phyloP scores from a whole-genome alignment of 805 yeast species.

The Candida verbasci region DNA sequence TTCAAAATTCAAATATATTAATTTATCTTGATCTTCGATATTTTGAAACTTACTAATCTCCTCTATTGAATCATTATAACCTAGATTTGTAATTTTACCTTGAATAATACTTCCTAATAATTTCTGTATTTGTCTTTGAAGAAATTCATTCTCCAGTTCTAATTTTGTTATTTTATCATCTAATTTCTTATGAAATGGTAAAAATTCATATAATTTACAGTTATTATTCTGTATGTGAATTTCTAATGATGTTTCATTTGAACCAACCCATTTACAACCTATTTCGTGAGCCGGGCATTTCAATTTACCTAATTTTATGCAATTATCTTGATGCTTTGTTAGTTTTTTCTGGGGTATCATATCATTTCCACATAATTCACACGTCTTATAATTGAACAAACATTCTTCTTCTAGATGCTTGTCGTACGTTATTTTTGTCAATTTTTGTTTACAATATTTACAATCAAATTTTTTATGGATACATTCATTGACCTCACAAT shows the following conservation, averaged over 20 bases:
- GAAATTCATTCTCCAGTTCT: slow-evolving; percentile 30
- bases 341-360: slow-evolving; percentile 35
- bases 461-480: slow-evolving; percentile 38
- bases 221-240: slow-evolving; percentile 26
- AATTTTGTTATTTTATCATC: slow-evolving; percentile 22
- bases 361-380: slow-evolving; percentile 41
- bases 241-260: slow-evolving; percentile 31
- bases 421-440: slow-evolving; percentile 25
- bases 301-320: slow-evolving; percentile 34
- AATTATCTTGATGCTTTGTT: slow-evolving; percentile 38
- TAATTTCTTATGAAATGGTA: slow-evolving; percentile 23
- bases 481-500: slow-evolving; percentile 21
- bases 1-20: slow-evolving; percentile 35
- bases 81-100: slow-evolving; percentile 48
- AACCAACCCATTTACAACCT: slow-evolving; percentile 49
- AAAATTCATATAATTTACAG: slow-evolving; percentile 27
- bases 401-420: slow-evolving; percentile 39
- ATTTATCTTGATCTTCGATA: slow-evolving; percentile 21
- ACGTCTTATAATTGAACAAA: slow-evolving; percentile 32
- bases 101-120: slow-evolving; percentile 44
- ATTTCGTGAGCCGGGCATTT: slow-evolving; percentile 44
- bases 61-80: slow-evolving; percentile 43
- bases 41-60: slow-evolving; percentile 33
- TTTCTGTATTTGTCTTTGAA: slow-evolving; percentile 42
- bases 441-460: slow-evolving; percentile 25